Evolutionary conservation across 805 yeast genomes (phyloP).

Genomic region (Kodamaea nitidulidarum): DNA sequence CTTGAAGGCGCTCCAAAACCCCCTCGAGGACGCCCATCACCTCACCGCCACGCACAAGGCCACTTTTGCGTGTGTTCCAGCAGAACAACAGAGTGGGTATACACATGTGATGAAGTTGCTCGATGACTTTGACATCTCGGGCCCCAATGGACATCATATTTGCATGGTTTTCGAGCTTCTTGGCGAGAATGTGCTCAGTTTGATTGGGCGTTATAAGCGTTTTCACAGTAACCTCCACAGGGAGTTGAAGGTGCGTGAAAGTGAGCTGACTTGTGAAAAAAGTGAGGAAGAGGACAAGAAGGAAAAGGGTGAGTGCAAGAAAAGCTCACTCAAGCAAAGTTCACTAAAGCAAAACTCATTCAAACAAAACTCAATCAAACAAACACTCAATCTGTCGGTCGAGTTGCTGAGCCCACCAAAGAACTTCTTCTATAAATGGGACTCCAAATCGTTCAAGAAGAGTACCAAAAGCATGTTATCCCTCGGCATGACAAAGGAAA

Average conservation of each 20-base stretch:
- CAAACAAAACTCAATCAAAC: too few relatives aligned
- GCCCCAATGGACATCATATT: constrained; percentile 62
- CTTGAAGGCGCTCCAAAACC: constrained; percentile 33
- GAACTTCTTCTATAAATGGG: constrained; percentile 17
- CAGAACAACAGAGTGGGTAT: constrained; percentile 43
- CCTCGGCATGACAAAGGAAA: constrained; percentile 15
- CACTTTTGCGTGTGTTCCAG: not conserved
- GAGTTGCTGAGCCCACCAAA: constrained; percentile 3
- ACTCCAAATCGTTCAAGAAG: constrained; percentile 15
- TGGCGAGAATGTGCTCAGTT: constrained; percentile 55
- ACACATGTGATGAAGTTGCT: constrained; percentile 48
- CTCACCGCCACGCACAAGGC: constrained; percentile 4
- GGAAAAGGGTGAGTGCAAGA: not conserved
- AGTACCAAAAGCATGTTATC: constrained; percentile 21
- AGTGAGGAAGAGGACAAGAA: not conserved
- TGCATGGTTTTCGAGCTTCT: constrained; percentile 65
- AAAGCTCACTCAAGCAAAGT: constrained; percentile 1
- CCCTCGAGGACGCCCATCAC: constrained; percentile 14
- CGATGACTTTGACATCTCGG: constrained; percentile 53
- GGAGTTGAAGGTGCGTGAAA: constrained; percentile 10
- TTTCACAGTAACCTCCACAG: constrained; percentile 27
- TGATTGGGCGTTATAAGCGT: constrained; percentile 46
- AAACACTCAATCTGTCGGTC: too few relatives aligned
- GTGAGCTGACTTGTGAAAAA: constrained; percentile 4
- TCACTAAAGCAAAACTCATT: too few relatives aligned